phyloP scores from a whole-genome alignment of 2,329 filamentous ascomycete genomes.

The Verticillium longisporum region DNA sequence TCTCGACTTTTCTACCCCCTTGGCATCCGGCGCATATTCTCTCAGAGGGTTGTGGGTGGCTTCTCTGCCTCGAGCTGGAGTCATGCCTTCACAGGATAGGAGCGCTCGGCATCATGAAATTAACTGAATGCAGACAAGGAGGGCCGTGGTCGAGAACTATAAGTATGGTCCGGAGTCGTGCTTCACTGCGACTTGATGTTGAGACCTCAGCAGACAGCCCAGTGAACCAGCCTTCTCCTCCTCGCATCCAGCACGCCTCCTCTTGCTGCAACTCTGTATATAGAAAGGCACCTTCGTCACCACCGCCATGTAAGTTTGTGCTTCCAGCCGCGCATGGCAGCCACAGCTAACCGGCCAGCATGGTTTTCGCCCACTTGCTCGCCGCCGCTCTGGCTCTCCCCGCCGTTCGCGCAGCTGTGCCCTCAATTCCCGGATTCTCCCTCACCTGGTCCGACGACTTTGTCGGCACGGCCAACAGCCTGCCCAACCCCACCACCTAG shows the following conservation, averaged over 20 bases:
- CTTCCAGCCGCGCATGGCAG: background rate
- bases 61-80: background rate
- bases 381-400: conserved; percentile 3
- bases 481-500: conserved; percentile 34
- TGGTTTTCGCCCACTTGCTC: background rate
- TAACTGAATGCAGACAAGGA: background rate
- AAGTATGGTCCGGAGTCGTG: background rate
- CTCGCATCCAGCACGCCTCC: background rate
- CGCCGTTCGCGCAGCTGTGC: conserved; percentile 7
- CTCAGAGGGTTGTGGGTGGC: background rate
- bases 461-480: conserved; percentile 18
- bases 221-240: background rate
- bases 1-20: background rate
- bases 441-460: conserved; percentile 26
- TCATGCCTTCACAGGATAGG: background rate
- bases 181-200: background rate
- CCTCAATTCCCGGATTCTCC: conserved; percentile 11
- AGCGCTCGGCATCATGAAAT: background rate
- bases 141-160: background rate
- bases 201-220: background rate
- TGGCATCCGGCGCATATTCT: background rate
- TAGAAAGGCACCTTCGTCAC: background rate
- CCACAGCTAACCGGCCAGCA: background rate
- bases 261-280: background rate
- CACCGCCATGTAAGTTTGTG: background rate